Base-by-base conservation (phyloP, 768 basidiomycete species). In the Agrocybe pediades region DNA sequence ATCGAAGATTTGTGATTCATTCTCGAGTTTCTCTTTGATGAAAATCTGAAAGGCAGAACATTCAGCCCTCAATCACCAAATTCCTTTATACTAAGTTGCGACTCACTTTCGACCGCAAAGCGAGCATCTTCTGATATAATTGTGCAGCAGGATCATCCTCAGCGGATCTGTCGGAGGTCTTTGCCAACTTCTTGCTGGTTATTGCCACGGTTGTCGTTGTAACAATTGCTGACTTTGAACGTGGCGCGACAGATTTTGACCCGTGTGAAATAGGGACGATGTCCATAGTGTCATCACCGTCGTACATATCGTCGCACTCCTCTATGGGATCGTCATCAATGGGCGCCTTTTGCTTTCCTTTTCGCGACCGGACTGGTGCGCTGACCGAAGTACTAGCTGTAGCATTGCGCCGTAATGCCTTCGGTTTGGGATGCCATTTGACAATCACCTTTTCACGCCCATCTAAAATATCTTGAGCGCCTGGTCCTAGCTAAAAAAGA, bases 251-350 rank as follows among this genome's bases (percentile, higher is more conserved):
- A 51, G 56, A 3, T 19, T 46, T 45, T 33, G n/a, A 29, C 17
- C 48, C 26, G 36, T 27, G 3, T 30, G 46, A 33, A 19, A n/a
- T 21, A 11, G 21, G 40, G 17, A 29, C 9, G 19, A 25, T 11
- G 9, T 49, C 27, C 25, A 42, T 20, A 1, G 45, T 29, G 24
- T 55, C 36, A 43, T 59, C 56, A 27, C 47, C 46, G 20, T 56
- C 53, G 25, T 59, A 62, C 55, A 62, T 59, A 20, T 62, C 74
- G 3, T 71, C 63, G 47, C 66, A 74, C 9, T 61, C 43, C 41
- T 70, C 71, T 46, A 72, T 74, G 19, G 71, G 67, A 57, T 76
- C 73, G 25, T 69, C 63, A 23, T 65, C 62, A 25, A 65, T 57
- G 36, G 55, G 30, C 21, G 60, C 60, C 49, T 60, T 63, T 33